phyloP scores from a whole-genome alignment of 2,329 filamentous ascomycete genomes.

The Neofusicoccum kwambonambiense region DNA sequence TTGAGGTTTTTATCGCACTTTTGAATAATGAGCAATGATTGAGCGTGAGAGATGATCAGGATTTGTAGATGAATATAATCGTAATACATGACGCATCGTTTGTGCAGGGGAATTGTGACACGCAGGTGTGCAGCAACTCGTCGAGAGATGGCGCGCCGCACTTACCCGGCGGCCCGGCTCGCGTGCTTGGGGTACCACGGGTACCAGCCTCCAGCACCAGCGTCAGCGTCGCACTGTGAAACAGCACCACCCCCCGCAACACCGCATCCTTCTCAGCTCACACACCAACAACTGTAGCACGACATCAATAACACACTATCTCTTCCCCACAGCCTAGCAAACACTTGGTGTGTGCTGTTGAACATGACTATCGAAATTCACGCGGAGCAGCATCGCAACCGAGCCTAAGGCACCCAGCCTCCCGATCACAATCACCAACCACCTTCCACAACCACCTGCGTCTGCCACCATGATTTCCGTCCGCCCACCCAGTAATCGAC shows the following conservation, averaged over 20 bases:
- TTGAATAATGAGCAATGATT: not conserved
- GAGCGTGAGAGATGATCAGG: not conserved
- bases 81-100: not conserved
- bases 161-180: too few species aligned
- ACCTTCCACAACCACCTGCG: not conserved
- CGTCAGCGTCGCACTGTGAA: not conserved
- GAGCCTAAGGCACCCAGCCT: not conserved
- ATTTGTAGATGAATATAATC: not conserved
- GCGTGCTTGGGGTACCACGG: not conserved
- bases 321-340: not conserved
- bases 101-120: not conserved
- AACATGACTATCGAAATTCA: not conserved
- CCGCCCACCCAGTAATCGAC: not conserved
- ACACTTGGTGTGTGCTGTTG: not conserved
- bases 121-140: too few species aligned
- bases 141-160: too few species aligned
- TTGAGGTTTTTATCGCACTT: not conserved
- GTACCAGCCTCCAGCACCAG: not conserved
- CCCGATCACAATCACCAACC: constrained; percentile 6
- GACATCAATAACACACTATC: not conserved
- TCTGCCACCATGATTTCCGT: constrained; percentile 1
- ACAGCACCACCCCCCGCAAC: not conserved
- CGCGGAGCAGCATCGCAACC: not conserved
- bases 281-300: not conserved
- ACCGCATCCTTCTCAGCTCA: not conserved